A percentile compares a stretch with the other conserved stretches of the same genome.
Conservation (phyloP, 352 stramenopile genomes). For the Pythium dissimile region DNA sequence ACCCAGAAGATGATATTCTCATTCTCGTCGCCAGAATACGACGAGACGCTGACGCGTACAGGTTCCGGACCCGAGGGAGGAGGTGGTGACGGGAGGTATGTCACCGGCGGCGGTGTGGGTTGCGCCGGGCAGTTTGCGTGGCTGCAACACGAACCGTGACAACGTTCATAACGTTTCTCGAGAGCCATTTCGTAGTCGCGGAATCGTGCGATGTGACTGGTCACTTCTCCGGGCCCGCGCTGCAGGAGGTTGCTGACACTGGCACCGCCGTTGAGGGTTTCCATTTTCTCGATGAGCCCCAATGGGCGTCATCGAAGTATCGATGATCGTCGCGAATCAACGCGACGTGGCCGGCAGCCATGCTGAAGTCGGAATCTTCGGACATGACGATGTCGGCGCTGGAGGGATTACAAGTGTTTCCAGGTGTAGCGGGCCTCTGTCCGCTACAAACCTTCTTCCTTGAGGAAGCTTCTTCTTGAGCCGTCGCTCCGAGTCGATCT, state of each 20-base stretch:
- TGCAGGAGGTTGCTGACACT: not conserved
- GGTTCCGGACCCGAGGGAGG: not conserved
- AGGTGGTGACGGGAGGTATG: not conserved
- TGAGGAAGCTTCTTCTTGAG: no score
- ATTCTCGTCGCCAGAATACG: slow-evolving; percentile 2
- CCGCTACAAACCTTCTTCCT: no score
- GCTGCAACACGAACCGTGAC: not conserved
- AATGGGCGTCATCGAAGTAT: no score
- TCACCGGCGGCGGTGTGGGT: not conserved
- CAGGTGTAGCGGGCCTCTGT: no score
- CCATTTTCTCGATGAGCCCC: no score
- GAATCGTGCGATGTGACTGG: not conserved
- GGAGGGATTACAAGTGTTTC: no score
- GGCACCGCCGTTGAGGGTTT: no score
- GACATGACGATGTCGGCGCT: no score
- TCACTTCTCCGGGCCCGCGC: not conserved
- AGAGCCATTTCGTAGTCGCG: not conserved
- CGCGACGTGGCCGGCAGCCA: no score
- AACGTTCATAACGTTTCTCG: not conserved
- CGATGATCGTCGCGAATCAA: no score
- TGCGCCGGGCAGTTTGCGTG: not conserved
- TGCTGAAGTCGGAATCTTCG: no score
- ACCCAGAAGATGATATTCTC: slow-evolving; percentile 20
- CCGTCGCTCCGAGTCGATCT: no score
- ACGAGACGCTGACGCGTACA: not conserved